Conservation (phyloP, 257 asterid genomes). For the Jacaranda copaia region DNA sequence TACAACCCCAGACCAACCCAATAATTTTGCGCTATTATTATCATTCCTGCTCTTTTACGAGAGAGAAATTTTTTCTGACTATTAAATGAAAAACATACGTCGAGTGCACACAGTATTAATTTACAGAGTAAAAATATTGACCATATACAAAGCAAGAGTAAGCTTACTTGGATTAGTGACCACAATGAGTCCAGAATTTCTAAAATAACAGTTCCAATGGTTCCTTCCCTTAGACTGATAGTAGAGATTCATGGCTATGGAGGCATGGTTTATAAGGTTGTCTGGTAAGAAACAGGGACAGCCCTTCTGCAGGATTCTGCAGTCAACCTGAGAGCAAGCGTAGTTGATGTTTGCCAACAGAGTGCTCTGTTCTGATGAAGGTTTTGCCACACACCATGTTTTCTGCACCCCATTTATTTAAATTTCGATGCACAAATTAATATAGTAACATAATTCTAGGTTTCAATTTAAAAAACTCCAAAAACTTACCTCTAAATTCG, state of each 20-base stretch:
- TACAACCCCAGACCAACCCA: too few relatives aligned
- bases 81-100: too few relatives aligned
- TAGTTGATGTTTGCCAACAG: slow-evolving; percentile 37
- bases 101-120: too few relatives aligned
- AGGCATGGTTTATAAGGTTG: slow-evolving; percentile 60
- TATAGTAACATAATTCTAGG: background rate
- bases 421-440: slow-evolving; percentile 4
- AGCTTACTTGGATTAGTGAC: slow-evolving; percentile 62
- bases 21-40: too few relatives aligned
- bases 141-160: background rate
- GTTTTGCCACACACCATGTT: slow-evolving; percentile 75
- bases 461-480: background rate
- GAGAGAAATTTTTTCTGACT: too few relatives aligned
- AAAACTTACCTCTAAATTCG: slow-evolving; percentile 33
- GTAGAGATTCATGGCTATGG: slow-evolving; percentile 70
- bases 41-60: too few relatives aligned
- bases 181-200: slow-evolving; percentile 52
- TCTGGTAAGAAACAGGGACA: slow-evolving; percentile 53
- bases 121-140: too few relatives aligned
- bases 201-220: slow-evolving; percentile 55
- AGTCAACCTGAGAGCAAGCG: slow-evolving; percentile 56
- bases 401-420: slow-evolving; percentile 38
- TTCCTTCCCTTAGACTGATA: slow-evolving; percentile 53
- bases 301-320: slow-evolving; percentile 43
- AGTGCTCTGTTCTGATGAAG: slow-evolving; percentile 49